These are phyloP conservation scores for Aspergillus sp. DNA, from an alignment of 2,329 filamentous ascomycete genomes.

Conservation along the genomic window DNA sequence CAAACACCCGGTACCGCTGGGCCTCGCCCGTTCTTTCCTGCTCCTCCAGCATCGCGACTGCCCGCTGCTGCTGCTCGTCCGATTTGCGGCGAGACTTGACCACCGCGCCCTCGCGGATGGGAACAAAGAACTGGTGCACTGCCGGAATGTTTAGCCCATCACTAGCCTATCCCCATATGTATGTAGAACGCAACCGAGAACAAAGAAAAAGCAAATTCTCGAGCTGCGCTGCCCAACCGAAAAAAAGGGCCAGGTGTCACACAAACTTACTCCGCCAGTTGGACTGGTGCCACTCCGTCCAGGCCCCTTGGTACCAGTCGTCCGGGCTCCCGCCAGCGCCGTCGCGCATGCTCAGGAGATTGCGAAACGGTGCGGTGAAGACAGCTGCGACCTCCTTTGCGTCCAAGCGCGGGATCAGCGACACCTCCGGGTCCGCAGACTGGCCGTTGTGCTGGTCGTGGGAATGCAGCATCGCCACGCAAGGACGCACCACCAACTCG, in stretches of 20 bases:
- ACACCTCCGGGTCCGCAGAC: conserved; percentile 52
- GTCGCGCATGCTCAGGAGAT: conserved; percentile 61
- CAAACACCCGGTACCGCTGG: conserved; percentile 73
- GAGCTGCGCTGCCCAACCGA: too few species aligned
- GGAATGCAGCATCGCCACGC: conserved; percentile 66
- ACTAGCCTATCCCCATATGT: too few species aligned
- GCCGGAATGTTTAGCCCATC: too few species aligned
- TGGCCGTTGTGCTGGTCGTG: conserved; percentile 38
- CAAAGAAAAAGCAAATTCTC: conserved; percentile 3
- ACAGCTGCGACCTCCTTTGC: conserved; percentile 88
- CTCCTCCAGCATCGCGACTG: conserved; percentile 35
- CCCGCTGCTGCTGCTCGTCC: conserved; percentile 35
- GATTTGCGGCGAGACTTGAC: conserved; percentile 44
- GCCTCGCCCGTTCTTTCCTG: conserved; percentile 38
- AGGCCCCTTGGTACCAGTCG: conserved; percentile 76
- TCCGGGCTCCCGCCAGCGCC: conserved; percentile 39
- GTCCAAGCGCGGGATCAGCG: conserved; percentile 70
- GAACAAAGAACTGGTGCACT: conserved; percentile 88
- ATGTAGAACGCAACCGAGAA: too few species aligned
- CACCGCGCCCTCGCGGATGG: conserved; percentile 61
- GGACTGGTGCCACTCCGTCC: conserved; percentile 68
- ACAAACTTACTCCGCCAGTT: conserved; percentile 58
- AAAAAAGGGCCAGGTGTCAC: too few species aligned
- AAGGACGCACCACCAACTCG: conserved; percentile 64
- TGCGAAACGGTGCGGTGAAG: conserved; percentile 79